Base-by-base conservation (phyloP, 2,329 filamentous ascomycete genomes). In the Diaporthe vexans region DNA sequence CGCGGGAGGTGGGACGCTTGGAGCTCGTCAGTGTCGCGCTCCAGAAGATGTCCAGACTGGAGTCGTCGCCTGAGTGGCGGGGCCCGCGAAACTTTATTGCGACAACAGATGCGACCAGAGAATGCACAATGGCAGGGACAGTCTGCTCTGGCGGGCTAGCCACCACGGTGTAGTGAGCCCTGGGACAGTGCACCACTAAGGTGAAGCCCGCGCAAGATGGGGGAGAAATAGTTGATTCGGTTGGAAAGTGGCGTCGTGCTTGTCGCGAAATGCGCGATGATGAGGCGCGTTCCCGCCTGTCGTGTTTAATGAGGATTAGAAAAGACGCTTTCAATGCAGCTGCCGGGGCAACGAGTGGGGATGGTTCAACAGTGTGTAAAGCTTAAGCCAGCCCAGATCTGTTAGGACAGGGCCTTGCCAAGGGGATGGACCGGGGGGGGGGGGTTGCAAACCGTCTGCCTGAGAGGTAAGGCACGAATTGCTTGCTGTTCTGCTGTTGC, bases 301-400 rank as follows among this genome's bases (percentile, higher is more conserved):
- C 65, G 74, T 67, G 73, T 29, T 59, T 72, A 35, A 61, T 54
- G 51, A 48, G 29, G 37, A 24, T 26, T 33, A 26, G 40, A 43
- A 33, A 61, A 59, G 52, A 24, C 48, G 40, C 40, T 13, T 56
- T 24, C 57, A 24, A 40, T 54, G 26, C 51, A 72, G 74, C 71
- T 73, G 57, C 74, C 52, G 51, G 40, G 69, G 69, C 73, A 72
- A 74, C 73, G 59, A 54, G 33, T 56, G 57, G 58, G 48, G 21
- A 24, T 11, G 26, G 17, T 46, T 33, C 35, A 13, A 54, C 69
- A n/a, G n/a, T n/a, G n/a, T n/a, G n/a, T n/a, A n/a, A n/a, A n/a
- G n/a, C n/a, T n/a, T n/a, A n/a, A n/a, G n/a, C n/a, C n/a, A n/a
- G n/a, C n/a, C n/a, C n/a, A n/a, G n/a, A n/a, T n/a, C n/a, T n/a